These are phyloP conservation scores for Ceratocystis albifundus DNA, from an alignment of 2,329 filamentous ascomycete genomes.

Conservation along the genomic window DNA sequence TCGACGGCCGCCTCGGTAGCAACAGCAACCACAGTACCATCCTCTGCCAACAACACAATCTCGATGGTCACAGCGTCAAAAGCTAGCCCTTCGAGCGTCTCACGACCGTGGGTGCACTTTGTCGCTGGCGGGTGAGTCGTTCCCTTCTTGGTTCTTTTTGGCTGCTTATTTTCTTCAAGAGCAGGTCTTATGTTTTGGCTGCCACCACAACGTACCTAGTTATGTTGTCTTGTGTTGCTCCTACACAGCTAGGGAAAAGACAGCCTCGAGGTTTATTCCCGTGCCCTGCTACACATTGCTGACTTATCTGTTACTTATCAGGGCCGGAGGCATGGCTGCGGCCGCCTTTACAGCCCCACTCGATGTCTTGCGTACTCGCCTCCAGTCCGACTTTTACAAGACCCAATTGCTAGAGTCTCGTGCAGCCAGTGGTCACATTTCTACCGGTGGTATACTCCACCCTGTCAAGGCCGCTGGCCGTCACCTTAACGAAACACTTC, in stretches of 20 bases:
- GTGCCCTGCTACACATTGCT: not conserved
- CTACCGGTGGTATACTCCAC: conserved; percentile 36
- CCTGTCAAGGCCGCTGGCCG: conserved; percentile 54
- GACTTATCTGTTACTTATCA: conserved; percentile 30
- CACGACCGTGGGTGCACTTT: conserved; percentile 84
- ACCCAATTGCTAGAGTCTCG: conserved; percentile 61
- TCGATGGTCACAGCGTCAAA: not conserved
- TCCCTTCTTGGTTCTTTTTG: conserved; percentile 2
- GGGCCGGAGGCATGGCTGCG: conserved; percentile 79
- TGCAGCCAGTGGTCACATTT: conserved; percentile 41
- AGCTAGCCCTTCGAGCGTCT: conserved; percentile 35
- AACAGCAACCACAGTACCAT: conserved; percentile 30
- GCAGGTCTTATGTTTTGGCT: not conserved
- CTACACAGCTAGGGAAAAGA: not conserved
- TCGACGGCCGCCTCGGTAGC: conserved; percentile 34
- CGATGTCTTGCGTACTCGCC: conserved; percentile 82
- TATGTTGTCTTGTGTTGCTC: too few species aligned
- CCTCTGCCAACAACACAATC: not conserved
- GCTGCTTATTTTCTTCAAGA: not conserved
- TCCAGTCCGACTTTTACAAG: conserved; percentile 89
- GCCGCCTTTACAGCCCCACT: conserved; percentile 88
- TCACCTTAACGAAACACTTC: conserved; percentile 74
- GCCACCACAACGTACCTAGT: not conserved
- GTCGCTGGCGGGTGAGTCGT: conserved; percentile 70
- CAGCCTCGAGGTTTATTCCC: not conserved